Evolutionary conservation across 768 basidiomycete species (phyloP), one percentile per base, ranked within the genome.

Genomic region (Phylloporus scabripes): DNA sequence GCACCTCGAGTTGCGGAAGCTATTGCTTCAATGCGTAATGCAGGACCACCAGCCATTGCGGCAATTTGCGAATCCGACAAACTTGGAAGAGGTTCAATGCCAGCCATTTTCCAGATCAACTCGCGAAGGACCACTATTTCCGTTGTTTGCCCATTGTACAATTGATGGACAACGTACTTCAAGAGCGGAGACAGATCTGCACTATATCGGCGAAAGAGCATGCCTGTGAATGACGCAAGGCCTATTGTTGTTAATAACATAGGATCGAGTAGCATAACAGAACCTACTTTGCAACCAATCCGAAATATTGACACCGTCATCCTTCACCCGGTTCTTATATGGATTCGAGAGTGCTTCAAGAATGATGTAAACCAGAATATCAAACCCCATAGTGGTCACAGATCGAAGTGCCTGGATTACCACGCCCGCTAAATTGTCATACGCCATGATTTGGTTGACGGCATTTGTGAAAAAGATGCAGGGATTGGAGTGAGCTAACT

Each of bases 61-160:
- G 76, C 66, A 45, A 98, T 82, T 66, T 98, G 94, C 0, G 83
- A 75, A 52, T 96, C 92, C 0, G 92, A 89, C 32, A 97, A 71
- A 64, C 85, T 92, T 0, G 91, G 89, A 44, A 96, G 72, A 4
- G 92, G 91, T 60, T 95, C 87, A 50, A 96, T 90, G 4, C 89
- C 92, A 5, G 92, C 87, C 92, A 97, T 95, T 64, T 92, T 90
- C 79, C 83, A 87, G 44, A 98, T 91, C 44, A 99, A 71, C 60
- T 95, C 92, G 28, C 87, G 81, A n/a, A 99, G 74, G 20, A 98
- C 88, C 18, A 93, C 79, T 38, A 97, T 83, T 60, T 98, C 93
- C 10, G 87, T 85, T 1, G 89, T 80, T 61, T 92, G 83, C 31
- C 83, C 84, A 40, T 81, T 80, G 62, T 87, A 80, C 26, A 98